Evolutionary conservation across 331 rosid species (phyloP).

Genomic region (Quercus phellos): DNA sequence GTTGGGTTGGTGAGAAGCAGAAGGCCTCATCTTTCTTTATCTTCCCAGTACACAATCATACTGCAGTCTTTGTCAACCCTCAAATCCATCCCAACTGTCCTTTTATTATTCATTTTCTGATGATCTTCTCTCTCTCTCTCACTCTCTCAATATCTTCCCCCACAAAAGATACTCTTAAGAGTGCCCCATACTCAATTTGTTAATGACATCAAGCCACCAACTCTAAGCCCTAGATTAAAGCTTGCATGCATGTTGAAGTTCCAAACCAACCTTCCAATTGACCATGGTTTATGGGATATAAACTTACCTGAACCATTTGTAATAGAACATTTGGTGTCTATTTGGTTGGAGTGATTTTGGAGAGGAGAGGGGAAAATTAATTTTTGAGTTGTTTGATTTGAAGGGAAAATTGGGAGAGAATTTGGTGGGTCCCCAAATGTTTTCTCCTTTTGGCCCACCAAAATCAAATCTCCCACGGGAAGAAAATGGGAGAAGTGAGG

Average conservation of each 20-base stretch:
- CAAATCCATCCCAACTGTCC: slow-evolving; percentile 28
- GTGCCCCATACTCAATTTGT: background rate
- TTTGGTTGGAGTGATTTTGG: too few relatives aligned
- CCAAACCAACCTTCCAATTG: background rate
- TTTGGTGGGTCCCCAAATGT: too few relatives aligned
- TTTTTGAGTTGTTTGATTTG: too few relatives aligned
- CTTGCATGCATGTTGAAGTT: background rate
- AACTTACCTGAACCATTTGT: background rate
- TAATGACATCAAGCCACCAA: background rate
- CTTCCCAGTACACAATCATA: slow-evolving; percentile 48
- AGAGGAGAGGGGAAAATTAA: too few relatives aligned
- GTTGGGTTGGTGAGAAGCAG: slow-evolving; percentile 86
- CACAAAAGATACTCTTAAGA: too few relatives aligned
- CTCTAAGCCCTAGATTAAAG: background rate
- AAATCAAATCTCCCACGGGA: too few relatives aligned
- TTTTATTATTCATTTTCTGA: slow-evolving; percentile 5
- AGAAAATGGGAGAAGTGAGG: too few relatives aligned
- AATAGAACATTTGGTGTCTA: background rate
- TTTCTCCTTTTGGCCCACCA: too few relatives aligned
- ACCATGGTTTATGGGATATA: background rate
- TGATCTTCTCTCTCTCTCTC: background rate
- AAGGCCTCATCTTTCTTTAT: slow-evolving; percentile 35
- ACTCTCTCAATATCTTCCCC: background rate
- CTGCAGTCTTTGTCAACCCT: slow-evolving; percentile 27
- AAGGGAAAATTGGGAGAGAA: too few relatives aligned